Evolutionary conservation across 306 rosid species (phyloP), one percentile per base, ranked within the genome.

Genomic region (Arachis hypogaea): DNA sequence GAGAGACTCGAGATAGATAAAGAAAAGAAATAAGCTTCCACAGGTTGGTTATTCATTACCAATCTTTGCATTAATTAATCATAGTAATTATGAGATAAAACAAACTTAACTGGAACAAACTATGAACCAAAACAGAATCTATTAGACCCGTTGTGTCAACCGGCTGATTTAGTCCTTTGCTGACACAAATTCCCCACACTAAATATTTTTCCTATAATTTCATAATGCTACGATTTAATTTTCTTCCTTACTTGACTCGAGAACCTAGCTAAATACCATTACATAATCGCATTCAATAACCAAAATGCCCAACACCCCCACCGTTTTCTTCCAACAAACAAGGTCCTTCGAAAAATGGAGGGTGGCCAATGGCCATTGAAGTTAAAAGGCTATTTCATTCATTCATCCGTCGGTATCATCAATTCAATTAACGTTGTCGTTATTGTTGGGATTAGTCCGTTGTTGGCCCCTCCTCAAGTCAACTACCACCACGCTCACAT

Each of bases 401-500:
- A 36, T 71, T 47, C 33, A 78, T 71, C 68, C 55, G 50, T 56
- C 11, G 16, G 16, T 55, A 59, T 4, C 47, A 11, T 12, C 51
- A 11, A 12, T 45, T 46, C 40, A 67, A 60, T 56, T 81, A 57
- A 59, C 18, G 14, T 46, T 28, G 18, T 41, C 45, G 11, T 46
- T 40, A 18, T 46, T 40, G 29, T 36, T 52, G 56, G 64, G 38
- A 3, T 65, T 43, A 6, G 72, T 41, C 3, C 45, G 28, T 5
- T 29, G n/a, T 58, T 59, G 77, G 16, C 72, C 84, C 30, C 70
- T 85, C 73, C 83, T 88, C 89, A 94, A 75, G 82, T 94, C 92
- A 49, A 94, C 82, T 43, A 94, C 97, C 50, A 94, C 89, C 16
- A 94, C 96, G 65, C 96, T 89, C 59, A 94, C 88, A 61, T 94